These are phyloP conservation scores for Elongisporangium anandrum DNA, from an alignment of 352 stramenopile genomes.

Conservation along the genomic window DNA sequence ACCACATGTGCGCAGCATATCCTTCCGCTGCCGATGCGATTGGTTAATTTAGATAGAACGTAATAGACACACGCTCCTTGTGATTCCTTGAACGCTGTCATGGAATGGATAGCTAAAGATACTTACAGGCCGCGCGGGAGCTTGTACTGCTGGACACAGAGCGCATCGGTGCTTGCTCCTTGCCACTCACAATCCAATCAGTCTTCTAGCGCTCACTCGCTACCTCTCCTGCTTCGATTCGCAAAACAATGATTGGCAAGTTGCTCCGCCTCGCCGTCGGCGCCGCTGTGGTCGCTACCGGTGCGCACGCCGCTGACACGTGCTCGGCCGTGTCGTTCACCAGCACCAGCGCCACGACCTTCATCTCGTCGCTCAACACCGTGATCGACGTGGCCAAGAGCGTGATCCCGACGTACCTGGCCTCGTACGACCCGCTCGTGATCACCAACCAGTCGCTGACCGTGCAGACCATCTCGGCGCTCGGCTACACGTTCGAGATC, in stretches of 20 bases:
- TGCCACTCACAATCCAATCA: neutral
- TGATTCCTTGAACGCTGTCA: neutral
- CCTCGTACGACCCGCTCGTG: constrained; percentile 17
- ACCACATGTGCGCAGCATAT: neutral
- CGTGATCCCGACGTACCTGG: constrained; percentile 21
- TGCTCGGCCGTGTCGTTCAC: neutral
- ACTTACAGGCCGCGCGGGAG: neutral
- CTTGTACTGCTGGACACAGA: neutral
- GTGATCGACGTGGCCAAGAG: constrained; percentile 23
- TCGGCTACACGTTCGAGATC: constrained; percentile 26
- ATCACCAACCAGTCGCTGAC: constrained; percentile 18
- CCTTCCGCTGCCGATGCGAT: neutral
- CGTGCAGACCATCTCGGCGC: constrained; percentile 18
- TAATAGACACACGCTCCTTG: neutral
- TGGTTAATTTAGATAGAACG: neutral
- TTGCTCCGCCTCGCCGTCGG: neutral
- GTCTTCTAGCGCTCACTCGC: neutral
- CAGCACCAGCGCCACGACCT: constrained; percentile 1
- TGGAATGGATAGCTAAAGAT: neutral
- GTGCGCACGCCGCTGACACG: neutral
- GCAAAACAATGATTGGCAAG: neutral
- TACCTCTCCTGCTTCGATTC: neutral
- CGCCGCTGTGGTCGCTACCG: neutral
- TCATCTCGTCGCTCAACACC: constrained; percentile 26
- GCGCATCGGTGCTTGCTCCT: neutral